Base-by-base conservation (phyloP, 129 eudicot species). In the Tanacetum coccineum region DNA sequence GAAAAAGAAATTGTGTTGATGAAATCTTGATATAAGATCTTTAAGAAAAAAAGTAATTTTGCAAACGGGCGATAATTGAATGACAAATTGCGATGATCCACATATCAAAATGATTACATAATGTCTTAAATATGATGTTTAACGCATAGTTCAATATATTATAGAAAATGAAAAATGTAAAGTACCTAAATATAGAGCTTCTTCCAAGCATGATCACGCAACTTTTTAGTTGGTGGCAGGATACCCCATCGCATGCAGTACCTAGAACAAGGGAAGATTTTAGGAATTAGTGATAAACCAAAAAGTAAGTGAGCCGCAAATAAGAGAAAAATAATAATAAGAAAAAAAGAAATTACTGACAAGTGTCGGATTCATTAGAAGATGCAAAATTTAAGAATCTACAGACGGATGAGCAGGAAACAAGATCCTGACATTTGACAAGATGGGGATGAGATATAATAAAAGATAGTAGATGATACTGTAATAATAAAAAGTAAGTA, bases 181-280 rank as follows among this genome's bases (percentile, higher is more conserved):
- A 7, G 5, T 73, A 92, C 96, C 96, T 88, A 82, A 55, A 92
- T 80, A 76, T 92, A 92, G 69, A 92, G 92, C 84, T 88, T 92
- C 70, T 92, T 92, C 98, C 98, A 92, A 54, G 98, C 87, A 78
- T 87, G 72, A 58, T 92, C 96, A 19, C 95, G 87, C 59, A 82
- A 52, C 76, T 74, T 92, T 57, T 72, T 87, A 13, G 78, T 78
- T 46, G 91, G 87, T 26, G 80, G 84, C 77, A 86, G 64, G 50
- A 88, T 70, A 49, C 96, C 98, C 98, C 98, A 92, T 56, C 98
- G 83, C 89, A 92, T 73, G 9, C 32, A 5, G 20, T 26, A 42
- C 1, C 3, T 4, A 6, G 40, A 5, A 9, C n/a, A 13, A 5
- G 6, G 4, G 1, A n/a, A n/a, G n/a, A n/a, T n/a, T n/a, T n/a